phyloP scores from a whole-genome alignment of 164 flowering plant species.

The Chloranthus sessilifolius region DNA sequence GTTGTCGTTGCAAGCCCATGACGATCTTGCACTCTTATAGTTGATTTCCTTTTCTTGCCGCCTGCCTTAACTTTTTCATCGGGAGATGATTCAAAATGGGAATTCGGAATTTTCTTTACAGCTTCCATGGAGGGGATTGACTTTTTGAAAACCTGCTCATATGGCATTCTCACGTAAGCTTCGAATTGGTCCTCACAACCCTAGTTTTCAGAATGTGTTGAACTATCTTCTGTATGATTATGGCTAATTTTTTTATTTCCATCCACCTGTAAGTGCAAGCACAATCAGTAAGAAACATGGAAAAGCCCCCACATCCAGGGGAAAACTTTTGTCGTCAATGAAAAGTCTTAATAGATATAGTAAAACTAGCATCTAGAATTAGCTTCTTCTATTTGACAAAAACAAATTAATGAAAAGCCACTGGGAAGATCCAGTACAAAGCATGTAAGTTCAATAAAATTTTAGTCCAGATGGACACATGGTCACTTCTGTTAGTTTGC shows the following conservation, averaged over 20 bases:
- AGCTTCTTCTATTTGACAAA: too few species aligned
- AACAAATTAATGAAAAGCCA: too few species aligned
- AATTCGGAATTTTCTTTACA: constrained; percentile 5
- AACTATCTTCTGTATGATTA: background rate
- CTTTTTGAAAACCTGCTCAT: too few species aligned
- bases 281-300: constrained; percentile 1
- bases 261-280: constrained; percentile 18
- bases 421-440: too few species aligned
- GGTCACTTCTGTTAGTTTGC: too few species aligned
- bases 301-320: background rate
- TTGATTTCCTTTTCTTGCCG: constrained; percentile 11
- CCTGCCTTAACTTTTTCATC: constrained; percentile 1
- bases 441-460: too few species aligned
- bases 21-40: constrained; percentile 2
- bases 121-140: background rate
- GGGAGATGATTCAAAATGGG: constrained; percentile 1
- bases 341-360: too few species aligned
- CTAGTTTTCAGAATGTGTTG: background rate
- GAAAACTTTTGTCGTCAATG: background rate
- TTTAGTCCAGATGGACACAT: too few species aligned
- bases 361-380: too few species aligned
- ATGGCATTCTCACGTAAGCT: too few species aligned
- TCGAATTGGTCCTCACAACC: constrained; percentile 1
- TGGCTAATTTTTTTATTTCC: constrained; percentile 3
- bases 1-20: background rate